phyloP scores from a whole-genome alignment of 257 asterid genomes.

The Fraxinus quadrangulata region DNA sequence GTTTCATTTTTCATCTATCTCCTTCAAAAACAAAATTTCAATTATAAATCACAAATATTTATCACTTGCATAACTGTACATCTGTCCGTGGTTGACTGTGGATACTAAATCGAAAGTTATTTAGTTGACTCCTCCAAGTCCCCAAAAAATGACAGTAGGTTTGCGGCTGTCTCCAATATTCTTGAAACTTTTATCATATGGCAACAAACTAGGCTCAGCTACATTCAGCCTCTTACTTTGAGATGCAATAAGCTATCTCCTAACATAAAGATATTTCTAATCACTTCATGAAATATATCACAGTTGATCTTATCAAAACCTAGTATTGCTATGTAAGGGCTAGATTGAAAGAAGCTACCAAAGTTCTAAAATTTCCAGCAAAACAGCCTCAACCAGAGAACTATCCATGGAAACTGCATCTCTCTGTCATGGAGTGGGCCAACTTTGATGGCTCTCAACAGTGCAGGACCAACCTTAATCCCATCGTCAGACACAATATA shows the following conservation, averaged over 20 bases:
- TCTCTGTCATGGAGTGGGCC: conserved; percentile 2
- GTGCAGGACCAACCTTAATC: background rate
- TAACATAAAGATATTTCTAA: background rate
- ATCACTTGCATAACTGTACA: background rate
- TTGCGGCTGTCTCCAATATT: background rate
- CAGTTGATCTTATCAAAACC: background rate
- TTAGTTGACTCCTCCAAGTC: background rate
- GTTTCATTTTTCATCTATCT: background rate
- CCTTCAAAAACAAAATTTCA: background rate
- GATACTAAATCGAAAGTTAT: background rate
- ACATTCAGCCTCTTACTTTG: background rate
- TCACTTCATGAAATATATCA: background rate
- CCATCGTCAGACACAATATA: background rate
- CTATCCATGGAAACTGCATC: background rate
- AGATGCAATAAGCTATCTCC: conserved; percentile 2
- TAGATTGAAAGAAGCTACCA: background rate
- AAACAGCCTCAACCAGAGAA: background rate
- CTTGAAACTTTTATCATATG: background rate
- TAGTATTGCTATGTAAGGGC: background rate
- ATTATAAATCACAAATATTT: background rate
- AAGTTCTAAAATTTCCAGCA: background rate
- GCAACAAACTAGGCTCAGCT: background rate
- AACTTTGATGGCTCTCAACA: background rate
- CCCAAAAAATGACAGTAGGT: background rate
- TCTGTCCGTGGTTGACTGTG: background rate